Conservation (phyloP, 2,329 filamentous ascomycete genomes). For the Neonectria punicea region DNA sequence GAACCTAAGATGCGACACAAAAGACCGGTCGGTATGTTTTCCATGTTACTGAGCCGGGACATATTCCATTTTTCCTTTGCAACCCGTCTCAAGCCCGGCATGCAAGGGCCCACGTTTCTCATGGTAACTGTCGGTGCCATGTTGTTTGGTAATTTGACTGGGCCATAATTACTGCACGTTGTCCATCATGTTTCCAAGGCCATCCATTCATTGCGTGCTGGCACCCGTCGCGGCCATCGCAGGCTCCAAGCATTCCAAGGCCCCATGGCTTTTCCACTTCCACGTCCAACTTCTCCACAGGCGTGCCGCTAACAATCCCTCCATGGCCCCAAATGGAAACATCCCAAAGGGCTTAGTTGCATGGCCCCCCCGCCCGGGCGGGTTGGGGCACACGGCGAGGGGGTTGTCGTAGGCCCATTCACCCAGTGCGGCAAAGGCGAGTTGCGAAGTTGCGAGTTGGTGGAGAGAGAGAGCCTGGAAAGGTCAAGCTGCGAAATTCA, state of each 20-base stretch:
- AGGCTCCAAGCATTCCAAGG: constrained; percentile 19
- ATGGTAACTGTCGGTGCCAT: background rate
- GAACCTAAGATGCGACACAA: background rate
- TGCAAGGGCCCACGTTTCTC: background rate
- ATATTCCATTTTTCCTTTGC: background rate
- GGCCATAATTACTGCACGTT: background rate
- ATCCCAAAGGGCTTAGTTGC: constrained; percentile 36
- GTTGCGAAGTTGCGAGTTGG: background rate
- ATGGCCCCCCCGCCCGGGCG: constrained; percentile 24
- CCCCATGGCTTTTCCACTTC: constrained; percentile 10
- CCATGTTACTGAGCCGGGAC: background rate
- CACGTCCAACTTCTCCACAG: constrained; percentile 11
- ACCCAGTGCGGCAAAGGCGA: constrained; percentile 28
- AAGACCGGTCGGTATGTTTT: background rate
- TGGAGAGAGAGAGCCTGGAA: background rate
- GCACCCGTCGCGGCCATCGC: constrained; percentile 14
- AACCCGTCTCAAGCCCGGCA: background rate
- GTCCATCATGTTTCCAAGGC: constrained; percentile 11
- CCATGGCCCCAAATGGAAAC: constrained; percentile 14
- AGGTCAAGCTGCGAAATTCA: constrained; percentile 6
- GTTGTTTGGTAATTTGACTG: background rate
- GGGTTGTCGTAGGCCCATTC: constrained; percentile 15
- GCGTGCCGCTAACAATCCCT: constrained; percentile 31
- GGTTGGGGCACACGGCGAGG: constrained; percentile 17
- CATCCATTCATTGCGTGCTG: constrained; percentile 14